Base-by-base conservation (phyloP, 768 basidiomycete genomes). In the Amanita pseudoporphyria region DNA sequence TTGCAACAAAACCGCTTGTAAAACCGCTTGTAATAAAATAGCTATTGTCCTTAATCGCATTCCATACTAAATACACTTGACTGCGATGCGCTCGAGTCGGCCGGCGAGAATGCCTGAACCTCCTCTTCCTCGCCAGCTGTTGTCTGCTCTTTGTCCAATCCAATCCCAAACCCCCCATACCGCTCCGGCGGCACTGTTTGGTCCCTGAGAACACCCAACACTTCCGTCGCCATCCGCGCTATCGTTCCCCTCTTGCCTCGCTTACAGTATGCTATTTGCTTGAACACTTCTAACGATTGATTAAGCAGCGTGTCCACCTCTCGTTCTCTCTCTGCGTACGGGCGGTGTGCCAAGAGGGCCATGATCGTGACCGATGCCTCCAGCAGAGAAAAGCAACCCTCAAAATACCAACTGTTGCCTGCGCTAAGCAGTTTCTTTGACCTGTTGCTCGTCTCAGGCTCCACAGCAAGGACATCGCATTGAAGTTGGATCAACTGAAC, bases 281-380 rank as follows among this genome's bases (percentile, higher is more conserved):
- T 52, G n/a, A 76, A 65, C 24, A 70, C 64, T 30, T 46, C 49
- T 56, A 70, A 56, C 22, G 72, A 69, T 30, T 66, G 60, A 33
- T 71, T 66, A 45, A 73, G 59, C 21, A 70, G 59, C 33, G 53
- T 55, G 21, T 69, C 67, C 36, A 69, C 67, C 47, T 72, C 72
- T 2, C 50, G 52, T 26, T 63, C 60, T 56, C 67, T 65, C 40
- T 64, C 64, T 40, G 67, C 62, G 57, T 66, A 68, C 36, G 70
- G 68, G 37, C 62, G 61, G 46, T 70, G 69, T 13, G 70, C 61
- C 45, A 72, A 55, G 10, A 66, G 69, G 19, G 70, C 69, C 31
- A 70, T 61, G 18, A 77, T 67, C 50, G 70, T 70, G 47, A 77
- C 67, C 13, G 71, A 66, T 24, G 70, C 72, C 57, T 77, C 74